Evolutionary conservation across 768 basidiomycete genomes (phyloP).

Genomic region (Leccinellum rugosiceps): DNA sequence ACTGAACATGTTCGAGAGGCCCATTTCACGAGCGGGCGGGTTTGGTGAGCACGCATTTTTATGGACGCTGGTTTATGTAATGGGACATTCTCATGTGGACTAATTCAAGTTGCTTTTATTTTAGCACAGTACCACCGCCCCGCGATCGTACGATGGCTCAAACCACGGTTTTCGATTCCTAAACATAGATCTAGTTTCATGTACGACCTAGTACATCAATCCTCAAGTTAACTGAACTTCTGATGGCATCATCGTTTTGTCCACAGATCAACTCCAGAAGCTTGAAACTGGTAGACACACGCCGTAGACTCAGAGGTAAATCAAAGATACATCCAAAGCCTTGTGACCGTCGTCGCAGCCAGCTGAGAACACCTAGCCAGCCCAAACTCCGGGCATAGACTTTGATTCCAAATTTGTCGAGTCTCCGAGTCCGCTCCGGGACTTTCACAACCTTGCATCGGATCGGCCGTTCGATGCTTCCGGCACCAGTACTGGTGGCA

Average conservation of each 20-base stretch:
- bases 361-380: conserved; percentile 54
- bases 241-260: too few relatives aligned
- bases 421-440: conserved; percentile 47
- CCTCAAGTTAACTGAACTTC: too few relatives aligned
- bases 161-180: too few relatives aligned
- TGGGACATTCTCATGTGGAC: background rate
- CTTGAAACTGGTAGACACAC: background rate
- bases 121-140: background rate
- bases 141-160: background rate
- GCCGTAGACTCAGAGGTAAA: too few relatives aligned
- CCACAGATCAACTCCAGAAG: background rate
- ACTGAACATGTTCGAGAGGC: background rate
- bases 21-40: conserved; percentile 6
- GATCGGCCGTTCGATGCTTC: conserved; percentile 74
- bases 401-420: conserved; percentile 77
- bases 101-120: background rate
- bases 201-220: too few relatives aligned
- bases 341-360: conserved; percentile 58
- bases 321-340: background rate
- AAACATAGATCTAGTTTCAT: too few relatives aligned
- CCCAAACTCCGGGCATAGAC: conserved; percentile 55
- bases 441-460: conserved; percentile 58
- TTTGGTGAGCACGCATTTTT: conserved; percentile 1
- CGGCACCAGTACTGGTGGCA: conserved; percentile 35
- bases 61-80: background rate